phyloP scores from a whole-genome alignment of 1,284 basidiomycete species.

The Agaricales sp. region DNA sequence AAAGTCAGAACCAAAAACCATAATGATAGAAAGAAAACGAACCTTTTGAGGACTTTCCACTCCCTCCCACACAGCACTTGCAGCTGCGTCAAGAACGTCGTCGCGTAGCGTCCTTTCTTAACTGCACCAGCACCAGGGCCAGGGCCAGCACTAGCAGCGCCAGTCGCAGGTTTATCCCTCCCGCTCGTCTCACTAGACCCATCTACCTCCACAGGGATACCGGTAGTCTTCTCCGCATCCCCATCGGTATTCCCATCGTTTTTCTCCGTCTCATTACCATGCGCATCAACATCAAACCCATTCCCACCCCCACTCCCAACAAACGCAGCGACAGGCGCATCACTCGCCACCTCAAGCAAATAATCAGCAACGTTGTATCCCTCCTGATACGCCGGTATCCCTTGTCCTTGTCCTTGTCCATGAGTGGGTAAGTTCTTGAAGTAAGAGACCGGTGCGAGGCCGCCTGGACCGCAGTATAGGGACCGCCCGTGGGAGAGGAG shows the following conservation, averaged over 20 bases:
- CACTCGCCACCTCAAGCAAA: slow-evolving; percentile 75
- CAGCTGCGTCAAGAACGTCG: slow-evolving; percentile 82
- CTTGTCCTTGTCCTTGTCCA: too few species aligned
- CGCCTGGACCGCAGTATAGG: slow-evolving; percentile 74
- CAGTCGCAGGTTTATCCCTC: slow-evolving; percentile 47
- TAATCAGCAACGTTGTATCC: slow-evolving; percentile 90
- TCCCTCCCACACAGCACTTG: slow-evolving; percentile 71
- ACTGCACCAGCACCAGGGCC: background rate
- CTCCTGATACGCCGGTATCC: slow-evolving; percentile 37
- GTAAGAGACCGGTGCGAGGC: slow-evolving; percentile 51
- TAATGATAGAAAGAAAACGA: slow-evolving; percentile 10
- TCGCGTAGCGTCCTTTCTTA: slow-evolving; percentile 31
- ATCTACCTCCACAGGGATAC: background rate
- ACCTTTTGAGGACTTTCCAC: slow-evolving; percentile 74
- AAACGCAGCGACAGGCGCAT: slow-evolving; percentile 33
- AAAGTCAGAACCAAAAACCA: background rate
- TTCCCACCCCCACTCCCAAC: slow-evolving; percentile 20
- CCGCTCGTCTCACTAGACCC: slow-evolving; percentile 6
- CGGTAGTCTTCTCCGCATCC: slow-evolving; percentile 10
- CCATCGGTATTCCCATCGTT: slow-evolving; percentile 9
- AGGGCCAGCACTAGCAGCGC: slow-evolving; percentile 8
- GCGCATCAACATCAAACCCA: background rate
- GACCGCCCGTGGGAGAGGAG: slow-evolving; percentile 70
- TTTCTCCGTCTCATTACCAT: slow-evolving; percentile 11
- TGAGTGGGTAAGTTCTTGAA: slow-evolving; percentile 38